Evolutionary conservation across 2,329 filamentous ascomycete genomes (phyloP).

Genomic region (Trichoderma oligosporum): DNA sequence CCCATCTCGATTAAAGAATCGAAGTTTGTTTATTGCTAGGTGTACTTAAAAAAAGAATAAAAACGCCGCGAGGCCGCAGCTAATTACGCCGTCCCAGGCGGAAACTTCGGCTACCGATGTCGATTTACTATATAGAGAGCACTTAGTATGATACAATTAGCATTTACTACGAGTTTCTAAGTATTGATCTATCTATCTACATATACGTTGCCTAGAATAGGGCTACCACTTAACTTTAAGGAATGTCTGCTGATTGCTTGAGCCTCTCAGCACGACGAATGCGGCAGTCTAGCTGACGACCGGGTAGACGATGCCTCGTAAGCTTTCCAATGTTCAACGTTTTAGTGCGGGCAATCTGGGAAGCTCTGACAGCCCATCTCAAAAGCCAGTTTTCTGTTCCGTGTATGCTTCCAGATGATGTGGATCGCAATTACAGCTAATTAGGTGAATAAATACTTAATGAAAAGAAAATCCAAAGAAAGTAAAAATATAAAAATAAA

Average conservation of each 20-base stretch:
- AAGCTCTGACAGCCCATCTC: background rate
- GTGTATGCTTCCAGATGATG: no score
- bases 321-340: background rate
- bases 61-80: conserved; percentile 2
- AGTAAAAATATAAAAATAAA: background rate
- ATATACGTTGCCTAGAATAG: no score
- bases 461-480: no score
- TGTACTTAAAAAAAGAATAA: background rate
- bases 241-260: conserved; percentile 11
- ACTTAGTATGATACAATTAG: background rate
- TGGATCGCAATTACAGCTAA: no score
- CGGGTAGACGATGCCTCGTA: background rate
- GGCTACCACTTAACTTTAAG: no score
- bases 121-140: background rate
- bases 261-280: conserved; percentile 1
- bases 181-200: no score
- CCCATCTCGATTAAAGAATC: no score
- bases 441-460: no score
- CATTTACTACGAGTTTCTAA: no score
- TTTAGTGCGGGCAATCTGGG: conserved; percentile 5
- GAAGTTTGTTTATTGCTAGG: no score
- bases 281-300: conserved; percentile 9
- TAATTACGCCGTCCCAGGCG: conserved; percentile 3
- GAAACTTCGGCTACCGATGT: conserved; percentile 3
- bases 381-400: no score